Evolutionary conservation across 2,329 filamentous ascomycete genomes (phyloP), one percentile per base, ranked within the genome.

Genomic region (Pseudogymnoascus sp.): DNA sequence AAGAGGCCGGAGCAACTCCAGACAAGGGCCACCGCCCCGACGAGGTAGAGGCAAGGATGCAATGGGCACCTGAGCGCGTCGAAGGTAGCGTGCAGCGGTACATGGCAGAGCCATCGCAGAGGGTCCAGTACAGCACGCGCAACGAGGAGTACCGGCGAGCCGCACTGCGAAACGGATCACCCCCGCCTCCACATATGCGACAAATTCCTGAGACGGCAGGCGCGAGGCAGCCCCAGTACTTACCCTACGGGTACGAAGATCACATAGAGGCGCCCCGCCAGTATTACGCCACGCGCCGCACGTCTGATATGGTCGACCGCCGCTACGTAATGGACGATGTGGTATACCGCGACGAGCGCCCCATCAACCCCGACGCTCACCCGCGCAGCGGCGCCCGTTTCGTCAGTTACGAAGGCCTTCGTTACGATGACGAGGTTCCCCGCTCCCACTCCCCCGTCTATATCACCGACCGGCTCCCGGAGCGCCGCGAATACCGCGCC

Each of bases 371-470:
- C 29, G 48, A 55, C 9, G 27, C 48, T 10, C 48, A 55, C 10
- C 69, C 70, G 10, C 70, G 69, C 60, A 69, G 71, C 65, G 72
- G 69, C 65, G 69, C 70, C 60, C 62, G 71, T 27, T 74, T 73
- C 61, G 69, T 71, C 60, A 67, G 71, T 65, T 66, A 69, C n/a
- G 67, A 70, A 63, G 67, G 67, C 62, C 72, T 71, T 40, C 70
- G 69, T 59, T 55, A 55, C 15, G 48, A 55, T 9, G 48, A 35
- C 5, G 61, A 62, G 9, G 64, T 62, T 58, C 66, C 67, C 12
- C 72, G 71, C 64, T 73, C 73, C 13, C 70, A 68, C 58, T 74
- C 74, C 39, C 72, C 74, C 60, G 66, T 70, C 62, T 74, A 72
- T 67, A 65, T 70, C 61, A 71, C 71, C 37, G 62, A 70, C 21